Conservation (phyloP, 768 basidiomycete genomes). For the Suillus luteus region DNA sequence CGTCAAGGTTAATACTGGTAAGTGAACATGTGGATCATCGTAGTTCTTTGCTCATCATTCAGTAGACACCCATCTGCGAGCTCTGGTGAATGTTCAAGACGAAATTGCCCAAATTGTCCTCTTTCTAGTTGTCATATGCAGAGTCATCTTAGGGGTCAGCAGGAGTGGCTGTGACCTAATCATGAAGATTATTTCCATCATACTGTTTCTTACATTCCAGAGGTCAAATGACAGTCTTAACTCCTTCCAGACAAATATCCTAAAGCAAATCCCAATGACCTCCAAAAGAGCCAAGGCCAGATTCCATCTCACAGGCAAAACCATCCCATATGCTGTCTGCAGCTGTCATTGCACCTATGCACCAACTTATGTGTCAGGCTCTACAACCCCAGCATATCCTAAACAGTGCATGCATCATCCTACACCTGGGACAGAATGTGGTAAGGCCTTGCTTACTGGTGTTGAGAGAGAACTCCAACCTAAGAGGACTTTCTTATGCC, state of each 20-base stretch:
- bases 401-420: neutral
- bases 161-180: conserved; percentile 11
- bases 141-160: conserved; percentile 22
- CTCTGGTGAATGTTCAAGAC: neutral
- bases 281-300: neutral
- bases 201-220: conserved; percentile 1
- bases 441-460: neutral
- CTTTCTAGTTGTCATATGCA: neutral
- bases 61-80: neutral
- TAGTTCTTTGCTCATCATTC: neutral
- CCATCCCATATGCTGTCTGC: no score
- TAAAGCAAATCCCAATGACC: conserved; percentile 5
- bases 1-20: neutral
- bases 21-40: neutral
- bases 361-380: no score
- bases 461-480: neutral
- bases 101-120: neutral
- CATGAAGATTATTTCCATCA: conserved; percentile 3
- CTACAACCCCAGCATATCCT: no score
- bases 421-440: conserved; percentile 1
- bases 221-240: neutral
- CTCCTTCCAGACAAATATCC: conserved; percentile 3
- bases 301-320: conserved; percentile 3
- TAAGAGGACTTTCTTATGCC: conserved; percentile 8
- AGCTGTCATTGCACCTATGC: no score